phyloP scores from a whole-genome alignment of 2,329 filamentous ascomycete genomes.

The Xylariaceae sp. region DNA sequence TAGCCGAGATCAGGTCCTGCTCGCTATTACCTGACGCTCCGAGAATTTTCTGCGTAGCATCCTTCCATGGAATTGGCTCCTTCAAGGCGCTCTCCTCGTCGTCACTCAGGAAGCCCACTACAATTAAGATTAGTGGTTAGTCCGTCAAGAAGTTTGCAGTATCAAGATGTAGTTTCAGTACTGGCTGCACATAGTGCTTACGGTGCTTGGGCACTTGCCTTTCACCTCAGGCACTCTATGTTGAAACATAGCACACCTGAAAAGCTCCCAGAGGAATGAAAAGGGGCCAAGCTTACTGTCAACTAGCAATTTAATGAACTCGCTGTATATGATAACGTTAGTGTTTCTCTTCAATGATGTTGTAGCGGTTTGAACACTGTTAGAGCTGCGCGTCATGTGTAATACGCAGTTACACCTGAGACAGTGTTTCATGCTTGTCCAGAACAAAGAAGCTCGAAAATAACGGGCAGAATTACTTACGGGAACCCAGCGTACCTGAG shows the following conservation, averaged over 20 bases:
- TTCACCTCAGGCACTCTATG: neutral
- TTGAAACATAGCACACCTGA: neutral
- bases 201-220: neutral
- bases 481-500: constrained; percentile 90
- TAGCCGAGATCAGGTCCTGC: constrained; percentile 74
- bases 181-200: no score
- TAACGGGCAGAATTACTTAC: neutral
- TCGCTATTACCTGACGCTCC: constrained; percentile 70
- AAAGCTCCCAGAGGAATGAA: neutral
- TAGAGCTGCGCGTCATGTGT: no score
- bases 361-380: no score
- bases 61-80: constrained; percentile 77
- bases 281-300: constrained; percentile 55
- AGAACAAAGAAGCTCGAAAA: no score
- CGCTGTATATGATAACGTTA: constrained; percentile 36
- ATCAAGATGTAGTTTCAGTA: no score
- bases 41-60: constrained; percentile 80
- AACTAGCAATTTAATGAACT: constrained; percentile 86
- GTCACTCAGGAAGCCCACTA: constrained; percentile 80
- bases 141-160: no score
- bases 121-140: neutral
- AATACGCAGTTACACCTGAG: no score
- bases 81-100: constrained; percentile 70
- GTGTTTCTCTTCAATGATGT: neutral
- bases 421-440: no score